Base-by-base conservation (phyloP, 2,329 filamentous ascomycete genomes). In the Bisporella sp. region DNA sequence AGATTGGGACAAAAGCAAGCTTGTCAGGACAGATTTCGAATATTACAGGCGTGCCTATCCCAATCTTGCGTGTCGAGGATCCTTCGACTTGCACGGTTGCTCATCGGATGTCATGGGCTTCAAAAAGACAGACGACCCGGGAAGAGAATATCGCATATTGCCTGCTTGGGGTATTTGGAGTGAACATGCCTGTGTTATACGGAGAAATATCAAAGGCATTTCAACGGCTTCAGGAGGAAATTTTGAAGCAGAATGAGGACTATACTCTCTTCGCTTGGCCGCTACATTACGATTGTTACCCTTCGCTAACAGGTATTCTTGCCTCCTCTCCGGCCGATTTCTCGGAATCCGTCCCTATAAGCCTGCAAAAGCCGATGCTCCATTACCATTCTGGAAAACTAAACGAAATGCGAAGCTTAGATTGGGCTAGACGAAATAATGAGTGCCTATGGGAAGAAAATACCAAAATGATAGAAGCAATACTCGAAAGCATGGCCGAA, bases 1-100 rank as follows among this genome's bases (percentile, higher is more conserved):
- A 51, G 31, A 49, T 57, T 28, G 55, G 55, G 5, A 56, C 48
- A 4, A 55, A 56, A 30, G 41, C 31, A 8, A 45, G 43, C 6
- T 29, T 54, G 21, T 30, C 29, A 12, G 9, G 30, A 2, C 29
- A 43, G 41, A 46, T 56, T 7, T 21, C 9, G 1, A n/a, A 37
- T 9, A 50, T 54, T 9, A 56, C 51, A 4, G 43, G 47, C 0
- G 49, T 53, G 9, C 8, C 9, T n/a, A 39, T 39, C 35, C 35
- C 9, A 39, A n/a, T 39, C 35, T n/a, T 39, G 8, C 9, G n/a
- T n/a, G 35, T 2, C 8, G 35, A 39, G 35, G 35, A 39, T 39
- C 35, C 35, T 9, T 9, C 35, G 2, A 39, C n/a, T 9, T 39
- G 35, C 41, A 42, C 8, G 9, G 35, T 39, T n/a, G 2, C 35